Base-by-base conservation (phyloP, 2,329 filamentous ascomycete genomes). In the Dothideomycetidae sp. region DNA sequence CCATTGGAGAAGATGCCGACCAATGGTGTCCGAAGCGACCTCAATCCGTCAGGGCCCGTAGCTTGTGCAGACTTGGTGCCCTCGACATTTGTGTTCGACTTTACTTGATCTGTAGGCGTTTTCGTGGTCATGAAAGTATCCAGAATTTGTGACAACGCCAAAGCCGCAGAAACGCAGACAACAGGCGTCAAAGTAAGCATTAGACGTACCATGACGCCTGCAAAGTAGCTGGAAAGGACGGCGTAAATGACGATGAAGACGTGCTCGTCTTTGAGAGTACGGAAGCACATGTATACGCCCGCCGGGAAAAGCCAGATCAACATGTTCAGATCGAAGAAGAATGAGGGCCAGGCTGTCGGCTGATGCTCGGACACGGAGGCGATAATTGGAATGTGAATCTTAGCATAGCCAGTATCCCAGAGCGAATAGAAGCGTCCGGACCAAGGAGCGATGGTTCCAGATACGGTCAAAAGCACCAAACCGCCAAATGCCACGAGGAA, bases 291-390 rank as follows among this genome's bases (percentile, higher is more conserved):
- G 65, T 96, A 98, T 41, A 98, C 85, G 61, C 90, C 90, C 10
- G 90, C 92, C 3, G 90, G 90, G 75, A 98, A 96, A 36, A 98
- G 75, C 90, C 90, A 98, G 63, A 98, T 93, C 53, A 98, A 72
- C 67, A 98, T 77, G 67, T 93, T 94, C 50, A 98, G 70, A 53
- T 98, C 90, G 60, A 98, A 98, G 68, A 98, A 98, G 71, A 94
- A 98, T 11, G 92, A 84, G 2, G 90, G 90, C 90, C 90, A 98
- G 30, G 90, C 90, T 26, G 90, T 98, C 38, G 90, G 90, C 64
- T 98, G 90, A 66, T 98, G 90, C 64, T 98, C 90, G 1, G 90
- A 98, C 32, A 98, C 90, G n/a, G 90, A 98, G 3, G 90, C 90
- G 58, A 98, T 98, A 56, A 98, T 98, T 44, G 90, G 90, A 55